Base-by-base conservation (phyloP, 2,329 filamentous ascomycete genomes). In the Leptographium radiaticola region DNA sequence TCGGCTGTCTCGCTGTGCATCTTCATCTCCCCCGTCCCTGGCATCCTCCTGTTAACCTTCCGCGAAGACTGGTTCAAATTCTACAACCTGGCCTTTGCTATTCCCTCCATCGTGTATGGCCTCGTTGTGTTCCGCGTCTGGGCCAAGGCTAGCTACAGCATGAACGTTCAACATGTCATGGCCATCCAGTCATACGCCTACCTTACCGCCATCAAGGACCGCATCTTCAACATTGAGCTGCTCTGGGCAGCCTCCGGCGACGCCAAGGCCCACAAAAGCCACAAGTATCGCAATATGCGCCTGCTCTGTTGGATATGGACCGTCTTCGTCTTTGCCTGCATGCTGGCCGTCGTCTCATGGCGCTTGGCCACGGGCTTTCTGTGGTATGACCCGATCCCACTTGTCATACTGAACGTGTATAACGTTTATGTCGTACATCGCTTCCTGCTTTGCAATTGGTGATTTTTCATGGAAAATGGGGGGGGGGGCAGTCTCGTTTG, bases 281-380 rank as follows among this genome's bases (percentile, higher is more conserved):
- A 51, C 47, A 54, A 54, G 36, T 54, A 54, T 33, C 53, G 53
- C 20, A 54, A 54, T 42, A 54, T 54, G 53, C 47, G 53, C 15
- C 31, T 51, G 15, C 53, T 54, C 33, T 54, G 53, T 40, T 54
- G 53, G 48, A 13, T 47, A 12, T 54, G 53, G 53, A 40, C 53
- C 6, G 2, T 54, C 4, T 16, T 20, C 13, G n/a, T 40, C 25
- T 16, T 51, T 33, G 43, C 43, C 12, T 25, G 47, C n/a, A 43
- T 54, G 48, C n/a, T 51, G 10, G 25, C 34, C 2, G 53, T 36
- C 12, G 43, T 47, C 12, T 34, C 53, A 2, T 54, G 33, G 13
- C 48, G 53, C 10, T 16, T 54, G 5, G 10, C 42, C 2, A 10
- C 31, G 30, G 53, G 53, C 36, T 25, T 54, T 9, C 13, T 11